A percentile compares a stretch with the other conserved stretches of the same genome.
phyloP scores from a whole-genome alignment of 768 basidiomycete species.

The Leucogyrophana mollusca region DNA sequence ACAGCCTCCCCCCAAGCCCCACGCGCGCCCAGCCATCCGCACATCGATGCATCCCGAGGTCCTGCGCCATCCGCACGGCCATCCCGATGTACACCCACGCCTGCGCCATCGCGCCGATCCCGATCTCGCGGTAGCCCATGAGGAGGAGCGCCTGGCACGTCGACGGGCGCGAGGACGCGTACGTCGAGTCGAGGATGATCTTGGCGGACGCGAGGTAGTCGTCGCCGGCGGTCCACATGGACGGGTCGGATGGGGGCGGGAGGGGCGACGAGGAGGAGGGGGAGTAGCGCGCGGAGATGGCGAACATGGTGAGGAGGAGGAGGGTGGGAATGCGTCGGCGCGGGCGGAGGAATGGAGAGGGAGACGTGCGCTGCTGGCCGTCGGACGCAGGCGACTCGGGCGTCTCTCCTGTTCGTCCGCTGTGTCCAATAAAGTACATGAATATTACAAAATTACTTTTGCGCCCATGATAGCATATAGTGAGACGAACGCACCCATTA shows the following conservation, averaged over 20 bases:
- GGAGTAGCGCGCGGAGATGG: slow-evolving; percentile 76
- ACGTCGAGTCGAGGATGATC: slow-evolving; percentile 59
- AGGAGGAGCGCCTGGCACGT: slow-evolving; percentile 81
- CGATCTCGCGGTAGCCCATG: slow-evolving; percentile 82
- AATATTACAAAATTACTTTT: neutral
- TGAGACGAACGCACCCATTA: slow-evolving; percentile 29
- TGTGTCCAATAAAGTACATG: neutral
- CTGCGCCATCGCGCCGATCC: slow-evolving; percentile 86
- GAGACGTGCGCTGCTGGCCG: slow-evolving; percentile 11
- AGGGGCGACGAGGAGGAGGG: slow-evolving; percentile 22
- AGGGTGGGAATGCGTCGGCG: slow-evolving; percentile 56
- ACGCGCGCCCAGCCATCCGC: slow-evolving; percentile 76
- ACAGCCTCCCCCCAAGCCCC: slow-evolving; percentile 52
- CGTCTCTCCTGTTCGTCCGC: slow-evolving; percentile 21
- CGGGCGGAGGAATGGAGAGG: slow-evolving; percentile 39
- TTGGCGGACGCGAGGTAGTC: slow-evolving; percentile 69
- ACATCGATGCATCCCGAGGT: slow-evolving; percentile 78
- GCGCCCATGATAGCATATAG: neutral
- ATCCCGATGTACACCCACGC: slow-evolving; percentile 86
- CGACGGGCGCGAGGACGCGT: slow-evolving; percentile 68
- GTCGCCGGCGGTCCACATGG: slow-evolving; percentile 84
- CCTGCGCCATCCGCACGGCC: slow-evolving; percentile 92
- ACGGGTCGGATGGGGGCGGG: slow-evolving; percentile 26
- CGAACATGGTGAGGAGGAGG: slow-evolving; percentile 80
- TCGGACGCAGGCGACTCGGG: slow-evolving; percentile 29